Evolutionary conservation across 2,329 filamentous ascomycete species (phyloP).

Genomic region (Exophiala lecanii-corni): DNA sequence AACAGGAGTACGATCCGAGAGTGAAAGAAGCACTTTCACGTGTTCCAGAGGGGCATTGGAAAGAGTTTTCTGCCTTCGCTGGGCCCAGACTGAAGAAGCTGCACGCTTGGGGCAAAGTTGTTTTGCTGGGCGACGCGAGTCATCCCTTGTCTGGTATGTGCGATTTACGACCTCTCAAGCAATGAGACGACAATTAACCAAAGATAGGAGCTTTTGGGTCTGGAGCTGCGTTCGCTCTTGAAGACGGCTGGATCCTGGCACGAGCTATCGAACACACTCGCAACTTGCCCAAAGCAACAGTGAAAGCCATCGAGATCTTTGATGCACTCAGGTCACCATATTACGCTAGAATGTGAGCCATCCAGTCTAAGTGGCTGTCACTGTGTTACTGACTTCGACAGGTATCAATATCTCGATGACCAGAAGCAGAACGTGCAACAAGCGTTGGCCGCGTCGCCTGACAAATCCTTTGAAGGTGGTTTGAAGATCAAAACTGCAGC

Average conservation of each 20-base stretch:
- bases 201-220: constrained; percentile 39
- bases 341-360: constrained; percentile 36
- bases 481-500: constrained; percentile 30
- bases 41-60: constrained; percentile 40
- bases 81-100: constrained; percentile 42
- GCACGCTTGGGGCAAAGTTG: constrained; percentile 42
- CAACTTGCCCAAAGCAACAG: constrained; percentile 17
- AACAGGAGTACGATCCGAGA: constrained; percentile 40
- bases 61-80: constrained; percentile 47
- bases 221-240: constrained; percentile 43
- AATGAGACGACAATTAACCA: neutral
- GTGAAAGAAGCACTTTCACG: constrained; percentile 37
- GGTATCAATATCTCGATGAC: constrained; percentile 33
- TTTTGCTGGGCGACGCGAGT: constrained; percentile 52
- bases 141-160: constrained; percentile 47
- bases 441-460: constrained; percentile 21
- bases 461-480: constrained; percentile 29
- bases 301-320: constrained; percentile 35
- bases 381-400: constrained; percentile 5
- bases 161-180: neutral
- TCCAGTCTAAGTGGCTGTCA: neutral
- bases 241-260: constrained; percentile 45
- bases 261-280: constrained; percentile 31
- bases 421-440: constrained; percentile 20
- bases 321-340: constrained; percentile 39